Percentiles rank a stretch among this genome's conserved stretches.
phyloP scores from a whole-genome alignment of 2,329 filamentous ascomycete species.

The Scedosporium apiospermum region DNA sequence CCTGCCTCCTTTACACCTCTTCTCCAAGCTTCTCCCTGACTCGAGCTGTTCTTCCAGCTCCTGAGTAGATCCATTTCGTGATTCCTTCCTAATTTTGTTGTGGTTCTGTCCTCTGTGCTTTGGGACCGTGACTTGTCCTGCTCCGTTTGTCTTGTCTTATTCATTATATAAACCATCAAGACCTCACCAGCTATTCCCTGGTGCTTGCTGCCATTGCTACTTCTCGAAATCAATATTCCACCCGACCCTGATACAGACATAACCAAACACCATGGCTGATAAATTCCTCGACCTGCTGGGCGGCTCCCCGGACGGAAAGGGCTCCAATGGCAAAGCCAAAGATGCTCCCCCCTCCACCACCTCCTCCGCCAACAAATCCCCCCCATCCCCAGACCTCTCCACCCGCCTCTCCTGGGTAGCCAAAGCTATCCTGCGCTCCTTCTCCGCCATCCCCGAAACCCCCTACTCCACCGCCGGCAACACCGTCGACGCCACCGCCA shows the following conservation, averaged over 20 bases:
- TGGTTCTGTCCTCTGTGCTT: no score
- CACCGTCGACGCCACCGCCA: constrained; percentile 5
- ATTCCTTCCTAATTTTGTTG: no score
- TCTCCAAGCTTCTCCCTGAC: no score
- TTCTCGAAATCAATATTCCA: no score
- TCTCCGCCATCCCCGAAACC: neutral
- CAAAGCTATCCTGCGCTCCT: neutral
- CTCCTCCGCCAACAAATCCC: neutral
- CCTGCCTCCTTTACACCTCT: no score
- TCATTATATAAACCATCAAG: no score
- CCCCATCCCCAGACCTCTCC: neutral
- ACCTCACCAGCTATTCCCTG: no score
- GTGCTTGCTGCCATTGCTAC: no score
- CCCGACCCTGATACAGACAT: neutral
- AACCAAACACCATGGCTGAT: neutral
- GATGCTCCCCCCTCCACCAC: neutral
- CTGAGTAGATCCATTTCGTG: no score
- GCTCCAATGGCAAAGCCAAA: neutral
- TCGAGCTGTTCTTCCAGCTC: no score
- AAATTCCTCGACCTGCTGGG: neutral
- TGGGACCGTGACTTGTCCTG: no score
- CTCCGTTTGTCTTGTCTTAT: no score
- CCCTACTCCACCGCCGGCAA: neutral
- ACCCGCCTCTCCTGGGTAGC: neutral
- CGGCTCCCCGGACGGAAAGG: neutral